phyloP scores from a whole-genome alignment of 768 basidiomycete species.

The Zangia roseola region DNA sequence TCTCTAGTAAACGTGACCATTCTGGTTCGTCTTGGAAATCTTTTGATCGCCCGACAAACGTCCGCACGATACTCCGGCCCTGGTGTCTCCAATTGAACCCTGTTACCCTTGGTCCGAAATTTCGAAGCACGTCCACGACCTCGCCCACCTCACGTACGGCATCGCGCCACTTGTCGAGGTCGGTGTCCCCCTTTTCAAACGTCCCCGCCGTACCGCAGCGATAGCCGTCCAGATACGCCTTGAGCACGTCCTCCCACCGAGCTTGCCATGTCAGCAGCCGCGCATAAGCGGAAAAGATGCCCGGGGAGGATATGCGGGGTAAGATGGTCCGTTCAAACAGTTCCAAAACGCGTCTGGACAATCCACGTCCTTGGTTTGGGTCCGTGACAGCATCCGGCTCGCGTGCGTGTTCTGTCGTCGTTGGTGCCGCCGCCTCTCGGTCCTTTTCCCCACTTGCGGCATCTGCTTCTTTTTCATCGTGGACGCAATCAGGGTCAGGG shows the following conservation, averaged over 20 bases:
- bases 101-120: slow-evolving; percentile 72
- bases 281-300: slow-evolving; percentile 83
- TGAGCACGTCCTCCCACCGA: slow-evolving; percentile 74
- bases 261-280: slow-evolving; percentile 73
- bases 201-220: slow-evolving; percentile 61
- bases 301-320: slow-evolving; percentile 73
- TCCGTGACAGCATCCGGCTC: slow-evolving; percentile 28
- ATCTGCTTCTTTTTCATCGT: too few relatives aligned
- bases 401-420: neutral
- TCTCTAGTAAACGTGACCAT: slow-evolving; percentile 64
- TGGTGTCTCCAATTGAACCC: slow-evolving; percentile 79
- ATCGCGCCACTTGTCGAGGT: slow-evolving; percentile 67
- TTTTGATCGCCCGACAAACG: slow-evolving; percentile 83
- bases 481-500: slow-evolving; percentile 20
- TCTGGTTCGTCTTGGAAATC: slow-evolving; percentile 90
- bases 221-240: slow-evolving; percentile 85
- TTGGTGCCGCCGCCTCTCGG: too few relatives aligned
- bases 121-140: slow-evolving; percentile 76
- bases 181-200: slow-evolving; percentile 66
- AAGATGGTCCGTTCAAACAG: slow-evolving; percentile 80
- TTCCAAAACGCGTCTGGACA: slow-evolving; percentile 63
- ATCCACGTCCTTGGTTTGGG: slow-evolving; percentile 65
- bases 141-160: slow-evolving; percentile 81
- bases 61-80: slow-evolving; percentile 81
- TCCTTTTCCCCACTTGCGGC: slow-evolving; percentile 16